Evolutionary conservation across 2,329 filamentous ascomycete species (phyloP).

Genomic region (Verticillium alfalfae): DNA sequence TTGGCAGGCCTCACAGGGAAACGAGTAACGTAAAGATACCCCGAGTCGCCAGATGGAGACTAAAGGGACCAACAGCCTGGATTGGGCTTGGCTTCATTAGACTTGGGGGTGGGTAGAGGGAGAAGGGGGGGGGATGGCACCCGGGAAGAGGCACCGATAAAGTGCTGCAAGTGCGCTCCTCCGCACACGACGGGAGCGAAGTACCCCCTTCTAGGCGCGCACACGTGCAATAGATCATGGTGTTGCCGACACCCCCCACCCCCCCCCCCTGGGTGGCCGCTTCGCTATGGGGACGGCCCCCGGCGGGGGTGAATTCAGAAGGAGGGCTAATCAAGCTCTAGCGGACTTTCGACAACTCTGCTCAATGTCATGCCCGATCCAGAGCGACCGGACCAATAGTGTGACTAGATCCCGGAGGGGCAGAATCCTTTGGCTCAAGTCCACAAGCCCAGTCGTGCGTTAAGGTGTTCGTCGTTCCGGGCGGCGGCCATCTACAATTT

Average conservation of each 20-base stretch:
- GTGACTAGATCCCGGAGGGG: neutral
- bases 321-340: slow-evolving; percentile 5
- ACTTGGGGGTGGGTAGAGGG: slow-evolving; percentile 5
- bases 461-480: neutral
- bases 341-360: slow-evolving; percentile 2
- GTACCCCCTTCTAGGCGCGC: slow-evolving; percentile 14
- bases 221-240: slow-evolving; percentile 8
- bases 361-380: neutral
- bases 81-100: slow-evolving; percentile 13
- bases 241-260: neutral
- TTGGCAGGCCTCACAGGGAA: neutral
- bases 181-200: slow-evolving; percentile 8
- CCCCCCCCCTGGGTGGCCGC: slow-evolving; percentile 4
- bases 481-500: neutral
- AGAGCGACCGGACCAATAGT: neutral
- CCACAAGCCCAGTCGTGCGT: neutral
- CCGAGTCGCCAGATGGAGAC: slow-evolving; percentile 11
- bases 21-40: slow-evolving; percentile 5
- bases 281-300: slow-evolving; percentile 5
- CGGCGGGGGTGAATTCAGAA: slow-evolving; percentile 1
- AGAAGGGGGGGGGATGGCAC: slow-evolving; percentile 5
- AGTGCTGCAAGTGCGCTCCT: slow-evolving; percentile 7
- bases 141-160: slow-evolving; percentile 14
- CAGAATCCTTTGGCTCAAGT: neutral
- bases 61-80: slow-evolving; percentile 12